Evolutionary conservation across 2,329 filamentous ascomycete genomes (phyloP).

Genomic region (Exutisphaerella laricina): DNA sequence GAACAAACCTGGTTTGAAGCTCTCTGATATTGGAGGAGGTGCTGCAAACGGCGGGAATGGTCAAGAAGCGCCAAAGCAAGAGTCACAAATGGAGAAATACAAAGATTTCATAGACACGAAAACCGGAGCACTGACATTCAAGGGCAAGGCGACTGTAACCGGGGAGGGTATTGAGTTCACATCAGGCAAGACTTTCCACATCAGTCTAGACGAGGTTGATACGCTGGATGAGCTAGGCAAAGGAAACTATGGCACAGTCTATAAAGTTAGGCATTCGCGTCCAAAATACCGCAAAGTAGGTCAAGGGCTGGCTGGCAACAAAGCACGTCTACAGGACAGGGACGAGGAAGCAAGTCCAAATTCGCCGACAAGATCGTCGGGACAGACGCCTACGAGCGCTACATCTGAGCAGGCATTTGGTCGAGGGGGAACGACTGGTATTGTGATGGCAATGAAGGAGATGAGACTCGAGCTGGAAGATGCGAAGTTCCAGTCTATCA

Average conservation of each 20-base stretch:
- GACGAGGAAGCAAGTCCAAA: conserved; percentile 18
- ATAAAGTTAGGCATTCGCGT: conserved; percentile 86
- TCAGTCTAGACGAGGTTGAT: conserved; percentile 93
- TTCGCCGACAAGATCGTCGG: conserved; percentile 31
- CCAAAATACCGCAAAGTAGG: conserved; percentile 57
- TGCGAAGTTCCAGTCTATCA: conserved; percentile 91
- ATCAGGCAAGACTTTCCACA: conserved; percentile 81
- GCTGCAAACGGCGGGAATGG: conserved; percentile 25
- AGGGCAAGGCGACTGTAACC: conserved; percentile 85
- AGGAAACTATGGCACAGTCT: conserved; percentile 97
- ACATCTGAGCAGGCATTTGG: conserved; percentile 16
- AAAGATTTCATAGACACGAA: conserved; percentile 85
- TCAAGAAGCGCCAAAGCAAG: conserved; percentile 25
- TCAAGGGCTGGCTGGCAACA: conserved; percentile 56
- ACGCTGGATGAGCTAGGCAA: conserved; percentile 91
- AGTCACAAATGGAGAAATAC: conserved; percentile 55
- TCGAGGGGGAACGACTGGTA: conserved; percentile 57
- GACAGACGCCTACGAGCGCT: conserved; percentile 16
- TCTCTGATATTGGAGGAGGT: conserved; percentile 41
- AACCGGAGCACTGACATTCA: conserved; percentile 85
- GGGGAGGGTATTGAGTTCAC: conserved; percentile 87
- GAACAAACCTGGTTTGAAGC: conserved; percentile 39
- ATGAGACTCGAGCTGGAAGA: conserved; percentile 93
- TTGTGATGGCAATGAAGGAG: conserved; percentile 99
- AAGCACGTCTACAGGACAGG: conserved; percentile 35